Evolutionary conservation across 129 eudicot genomes (phyloP), one percentile per base, ranked within the genome.

Genomic region (Tagetes patula): DNA sequence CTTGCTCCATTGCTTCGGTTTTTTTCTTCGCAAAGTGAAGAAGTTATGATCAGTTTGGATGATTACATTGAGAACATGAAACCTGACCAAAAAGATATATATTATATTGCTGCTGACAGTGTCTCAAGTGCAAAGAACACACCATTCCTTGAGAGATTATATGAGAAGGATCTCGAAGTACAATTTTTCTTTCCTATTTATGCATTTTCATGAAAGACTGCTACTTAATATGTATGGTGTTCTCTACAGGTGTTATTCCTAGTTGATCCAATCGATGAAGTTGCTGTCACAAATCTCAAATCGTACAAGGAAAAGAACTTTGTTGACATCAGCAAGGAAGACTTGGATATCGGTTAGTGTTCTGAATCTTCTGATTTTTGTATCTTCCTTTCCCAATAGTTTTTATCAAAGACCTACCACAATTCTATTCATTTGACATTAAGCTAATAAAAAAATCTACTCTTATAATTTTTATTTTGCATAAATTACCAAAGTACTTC

Each of bases 51-150:
- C 78, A 85, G 96, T 82, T 81, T 93, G 79, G 95, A 93, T 69
- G 98, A 93, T 82, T 93, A 89, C 76, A 81, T 93, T 69, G 90
- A 85, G 71, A 87, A 93, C 88, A 89, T 93, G 98, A 93, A 93
- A 69, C 73, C 92, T 48, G 96, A 86, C 14, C 96, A 93, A 81
- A 93, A 93, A 61, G 83, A 87, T 75, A 93, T 93, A 27, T 93
- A 85, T 78, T 93, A 84, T 87, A 86, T 93, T 84, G 96, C 96
- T 65, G 80, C 95, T 40, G 96, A 93, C 64, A 93, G 98, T 65
- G 89, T 90, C 53, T 53, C 89, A 52, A 90, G 96, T 84, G 98
- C 98, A 71, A 93, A 77, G 81, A 93, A 86, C 79, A 82, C 92
- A 9, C 98, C 96, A 38, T 93, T 93, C 86, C 76, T 93, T 70